Conservation (phyloP, 257 asterid species). For the Gardenia jasminoides region DNA sequence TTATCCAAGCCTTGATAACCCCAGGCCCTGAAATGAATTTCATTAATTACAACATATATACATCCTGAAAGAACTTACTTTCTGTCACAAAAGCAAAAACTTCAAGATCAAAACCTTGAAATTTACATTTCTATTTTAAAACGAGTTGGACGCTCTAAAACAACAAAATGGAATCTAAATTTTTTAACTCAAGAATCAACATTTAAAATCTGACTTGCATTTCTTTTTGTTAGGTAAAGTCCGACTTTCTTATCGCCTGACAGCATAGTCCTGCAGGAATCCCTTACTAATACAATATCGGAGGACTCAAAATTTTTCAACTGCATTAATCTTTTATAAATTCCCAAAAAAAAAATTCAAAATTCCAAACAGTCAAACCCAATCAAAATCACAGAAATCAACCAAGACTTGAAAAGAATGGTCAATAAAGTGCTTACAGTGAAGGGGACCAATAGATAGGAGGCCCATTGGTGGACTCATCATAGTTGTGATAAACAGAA, state of each 20-base stretch:
- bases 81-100: too few relatives aligned
- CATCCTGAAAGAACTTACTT: too few relatives aligned
- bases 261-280: neutral
- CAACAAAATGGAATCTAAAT: too few relatives aligned
- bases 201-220: neutral
- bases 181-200: neutral
- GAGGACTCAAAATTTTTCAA: neutral
- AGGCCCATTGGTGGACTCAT: conserved; percentile 58
- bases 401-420: neutral
- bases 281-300: neutral
- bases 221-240: too few relatives aligned
- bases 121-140: too few relatives aligned
- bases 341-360: neutral
- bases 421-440: conserved; percentile 32
- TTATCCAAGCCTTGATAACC: too few relatives aligned
- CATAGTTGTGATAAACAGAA: conserved; percentile 46
- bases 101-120: too few relatives aligned
- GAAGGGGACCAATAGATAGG: conserved; percentile 94
- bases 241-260: neutral
- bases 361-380: too few relatives aligned
- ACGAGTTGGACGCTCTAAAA: too few relatives aligned
- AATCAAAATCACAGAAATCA: neutral
- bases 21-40: too few relatives aligned
- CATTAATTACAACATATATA: too few relatives aligned
- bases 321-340: neutral